A percentile compares a stretch with the other conserved stretches of the same genome.
These are phyloP conservation scores for Parathielavia hyrcaniae DNA, from an alignment of 495 filamentous ascomycete species.

Conservation along the genomic window DNA sequence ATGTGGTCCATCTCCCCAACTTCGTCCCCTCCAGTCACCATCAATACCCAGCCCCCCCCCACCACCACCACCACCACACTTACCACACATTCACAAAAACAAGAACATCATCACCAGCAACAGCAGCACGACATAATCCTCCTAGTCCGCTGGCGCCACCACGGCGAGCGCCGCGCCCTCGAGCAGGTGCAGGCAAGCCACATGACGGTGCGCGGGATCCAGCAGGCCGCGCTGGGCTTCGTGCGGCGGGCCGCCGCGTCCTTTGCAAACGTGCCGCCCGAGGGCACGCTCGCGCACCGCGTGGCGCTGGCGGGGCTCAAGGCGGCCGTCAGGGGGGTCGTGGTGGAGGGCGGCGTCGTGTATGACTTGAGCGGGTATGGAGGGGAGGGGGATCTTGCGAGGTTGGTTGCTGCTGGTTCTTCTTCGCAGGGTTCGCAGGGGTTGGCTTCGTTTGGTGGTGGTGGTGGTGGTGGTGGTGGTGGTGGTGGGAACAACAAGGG, in stretches of 20 bases:
- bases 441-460: too few species aligned
- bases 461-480: background rate
- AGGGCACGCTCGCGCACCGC: background rate
- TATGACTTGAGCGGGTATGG: constrained; percentile 32
- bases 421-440: too few species aligned
- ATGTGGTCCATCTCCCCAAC: background rate
- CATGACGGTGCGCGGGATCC: constrained; percentile 20
- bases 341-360: constrained; percentile 23
- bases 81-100: too few species aligned
- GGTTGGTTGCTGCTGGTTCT: constrained; percentile 7
- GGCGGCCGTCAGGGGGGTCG: constrained; percentile 25
- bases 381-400: constrained; percentile 23
- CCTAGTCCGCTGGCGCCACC: constrained; percentile 28
- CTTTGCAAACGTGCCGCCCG: constrained; percentile 11
- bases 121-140: constrained; percentile 23
- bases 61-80: background rate
- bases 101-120: too few species aligned
- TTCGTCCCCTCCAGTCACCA: background rate
- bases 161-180: constrained; percentile 30
- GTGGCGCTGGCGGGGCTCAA: constrained; percentile 10
- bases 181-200: constrained; percentile 11
- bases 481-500: background rate
- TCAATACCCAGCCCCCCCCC: background rate
- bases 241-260: constrained; percentile 18
- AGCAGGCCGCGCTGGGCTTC: constrained; percentile 26